Conservation (phyloP, 176 grass and related monocot genomes). For the Carex pumila region DNA sequence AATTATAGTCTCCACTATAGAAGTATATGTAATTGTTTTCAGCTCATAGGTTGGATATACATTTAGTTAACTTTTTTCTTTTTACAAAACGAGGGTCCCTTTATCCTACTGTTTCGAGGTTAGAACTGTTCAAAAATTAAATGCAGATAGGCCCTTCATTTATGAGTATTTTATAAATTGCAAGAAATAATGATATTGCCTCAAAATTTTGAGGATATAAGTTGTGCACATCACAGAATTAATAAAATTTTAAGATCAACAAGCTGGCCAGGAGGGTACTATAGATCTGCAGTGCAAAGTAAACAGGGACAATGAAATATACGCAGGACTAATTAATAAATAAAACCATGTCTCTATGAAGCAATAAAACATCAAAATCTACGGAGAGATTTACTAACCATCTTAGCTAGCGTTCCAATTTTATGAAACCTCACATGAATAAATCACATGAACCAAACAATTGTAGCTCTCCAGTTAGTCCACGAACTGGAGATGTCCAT, state of each 20-base stretch:
- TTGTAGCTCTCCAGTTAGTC: neutral
- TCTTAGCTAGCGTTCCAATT: neutral
- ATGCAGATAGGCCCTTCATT: neutral
- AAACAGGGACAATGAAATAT: neutral
- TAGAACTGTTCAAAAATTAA: neutral
- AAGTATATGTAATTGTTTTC: too few species aligned
- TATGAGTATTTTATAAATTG: neutral
- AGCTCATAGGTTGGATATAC: too few species aligned
- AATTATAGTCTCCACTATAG: too few species aligned
- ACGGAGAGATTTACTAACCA: conserved; percentile 2
- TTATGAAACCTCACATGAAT: conserved; percentile 8
- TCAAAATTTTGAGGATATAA: neutral
- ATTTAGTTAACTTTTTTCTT: neutral
- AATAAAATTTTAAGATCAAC: neutral
- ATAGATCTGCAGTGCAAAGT: conserved; percentile 4
- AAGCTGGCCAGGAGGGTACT: neutral
- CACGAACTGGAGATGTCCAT: neutral
- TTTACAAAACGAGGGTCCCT: neutral
- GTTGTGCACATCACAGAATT: neutral
- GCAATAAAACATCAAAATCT: conserved; percentile 23
- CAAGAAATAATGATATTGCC: neutral
- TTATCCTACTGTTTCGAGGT: neutral
- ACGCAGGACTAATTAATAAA: neutral
- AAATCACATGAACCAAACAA: conserved; percentile 16
- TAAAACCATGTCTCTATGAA: conserved; percentile 4